Conservation (phyloP, 768 basidiomycete genomes). For the Mycena floridula region DNA sequence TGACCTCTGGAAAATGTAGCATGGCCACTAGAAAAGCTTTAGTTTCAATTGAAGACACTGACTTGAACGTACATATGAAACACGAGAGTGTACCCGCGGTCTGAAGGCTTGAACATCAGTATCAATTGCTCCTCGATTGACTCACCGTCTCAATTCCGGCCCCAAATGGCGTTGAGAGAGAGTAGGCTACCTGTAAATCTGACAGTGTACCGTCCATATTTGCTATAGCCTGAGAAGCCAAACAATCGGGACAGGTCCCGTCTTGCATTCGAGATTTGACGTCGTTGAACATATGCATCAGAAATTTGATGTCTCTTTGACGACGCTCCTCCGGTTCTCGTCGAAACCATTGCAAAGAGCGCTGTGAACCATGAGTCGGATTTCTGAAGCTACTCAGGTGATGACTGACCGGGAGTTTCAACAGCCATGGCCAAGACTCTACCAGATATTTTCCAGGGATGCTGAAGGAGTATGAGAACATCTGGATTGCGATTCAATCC, state of each 20-base stretch:
- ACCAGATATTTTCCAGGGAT: constrained; percentile 45
- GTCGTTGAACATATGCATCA: constrained; percentile 33
- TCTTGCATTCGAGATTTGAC: constrained; percentile 34
- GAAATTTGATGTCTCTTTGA: constrained; percentile 30
- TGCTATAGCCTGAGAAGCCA: constrained; percentile 31
- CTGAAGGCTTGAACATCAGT: constrained; percentile 8
- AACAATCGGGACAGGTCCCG: constrained; percentile 32
- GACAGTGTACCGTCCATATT: constrained; percentile 29
- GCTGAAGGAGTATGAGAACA: constrained; percentile 13
- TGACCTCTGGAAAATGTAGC: constrained; percentile 31
- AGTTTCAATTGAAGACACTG: constrained; percentile 5
- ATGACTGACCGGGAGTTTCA: constrained; percentile 33
- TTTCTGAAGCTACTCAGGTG: constrained; percentile 7
- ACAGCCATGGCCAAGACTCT: constrained; percentile 41
- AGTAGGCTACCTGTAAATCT: constrained; percentile 38
- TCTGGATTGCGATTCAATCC: not conserved
- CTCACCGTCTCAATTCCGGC: constrained; percentile 40
- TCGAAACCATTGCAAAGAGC: constrained; percentile 38
- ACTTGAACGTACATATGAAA: constrained; percentile 25
- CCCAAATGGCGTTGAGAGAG: constrained; percentile 37
- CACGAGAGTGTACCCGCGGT: constrained; percentile 24
- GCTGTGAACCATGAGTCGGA: constrained; percentile 12
- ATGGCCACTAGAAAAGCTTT: constrained; percentile 24
- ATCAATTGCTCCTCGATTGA: not conserved
- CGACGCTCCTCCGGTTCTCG: constrained; percentile 30